Evolutionary conservation across 768 basidiomycete species (phyloP), one percentile per base, ranked within the genome.

Genomic region (Artomyces pyxidatus): DNA sequence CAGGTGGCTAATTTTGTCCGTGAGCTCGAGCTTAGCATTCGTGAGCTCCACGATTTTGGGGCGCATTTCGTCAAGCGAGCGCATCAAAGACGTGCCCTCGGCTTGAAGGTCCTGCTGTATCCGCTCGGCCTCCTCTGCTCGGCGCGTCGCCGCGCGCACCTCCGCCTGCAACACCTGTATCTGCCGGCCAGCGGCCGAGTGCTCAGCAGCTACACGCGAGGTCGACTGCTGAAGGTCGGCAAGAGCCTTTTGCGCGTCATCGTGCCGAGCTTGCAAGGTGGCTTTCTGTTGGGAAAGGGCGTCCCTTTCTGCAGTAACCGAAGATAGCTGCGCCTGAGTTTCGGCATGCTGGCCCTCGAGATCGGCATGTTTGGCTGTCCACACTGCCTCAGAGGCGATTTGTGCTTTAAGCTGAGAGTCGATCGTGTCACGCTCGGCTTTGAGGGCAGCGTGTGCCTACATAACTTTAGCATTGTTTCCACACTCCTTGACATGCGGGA

Each of bases 21-120:
- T 71, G 8, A 88, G 72, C 51, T 85, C 78, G 12, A 87, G 66
- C 62, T 83, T 88, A 52, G 71, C 74, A 30, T 80, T 77, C 3
- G 85, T 88, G 47, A 94, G 71, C 61, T 88, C 82, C 19, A 90
- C 81, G 53, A 91, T 81, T 69, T 91, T 91, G 35, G 86, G 78
- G 26, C 85, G 77, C 80, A 91, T 84, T 65, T 91, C 88, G 54
- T 91, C 83, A 51, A 92, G 67, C n/a, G 85, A 81, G 25, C 74
- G 78, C 80, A 91, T 78, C 28, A 93, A 73, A 45, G 71, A 74
- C n/a, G 76, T 80, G 35, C 89, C 88, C 64, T 93, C 90, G 0
- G 71, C 68, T 58, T 90, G 89, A 3, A 93, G 71, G 51, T 78
- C 81, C 59, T 78, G 77, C 58, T 88, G 83, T 3, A 70, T 80